phyloP scores from a whole-genome alignment of 805 yeast species.

The Isabelozyma gotoi region DNA sequence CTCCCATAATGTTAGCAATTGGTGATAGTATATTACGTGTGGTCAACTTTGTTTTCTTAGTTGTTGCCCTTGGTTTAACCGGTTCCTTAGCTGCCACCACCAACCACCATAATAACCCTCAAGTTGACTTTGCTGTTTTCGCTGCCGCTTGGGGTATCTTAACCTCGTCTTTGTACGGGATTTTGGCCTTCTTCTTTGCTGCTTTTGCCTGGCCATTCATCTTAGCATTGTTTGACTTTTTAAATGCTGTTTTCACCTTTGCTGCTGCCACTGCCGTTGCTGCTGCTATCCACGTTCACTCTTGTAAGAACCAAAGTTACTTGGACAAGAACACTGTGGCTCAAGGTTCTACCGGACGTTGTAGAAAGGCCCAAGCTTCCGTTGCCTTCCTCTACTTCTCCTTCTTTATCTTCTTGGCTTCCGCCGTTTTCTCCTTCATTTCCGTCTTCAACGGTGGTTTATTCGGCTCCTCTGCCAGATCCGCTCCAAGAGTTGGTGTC shows the following conservation, averaged over 20 bases:
- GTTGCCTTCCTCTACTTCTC: conserved; percentile 84
- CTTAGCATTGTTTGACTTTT: conserved; percentile 73
- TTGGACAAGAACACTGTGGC: conserved; percentile 63
- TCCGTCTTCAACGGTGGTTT: conserved; percentile 54
- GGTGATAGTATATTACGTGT: conserved; percentile 77
- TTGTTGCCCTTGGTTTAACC: conserved; percentile 80
- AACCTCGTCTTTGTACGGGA: conserved; percentile 77
- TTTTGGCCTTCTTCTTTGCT: conserved; percentile 71
- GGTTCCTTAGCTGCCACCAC: conserved; percentile 81
- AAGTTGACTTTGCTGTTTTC: conserved; percentile 87
- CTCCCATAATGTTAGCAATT: conserved; percentile 54
- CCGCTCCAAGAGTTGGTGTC: conserved; percentile 74
- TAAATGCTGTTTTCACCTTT: conserved; percentile 88
- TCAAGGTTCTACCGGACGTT: conserved; percentile 79
- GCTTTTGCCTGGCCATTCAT: conserved; percentile 87
- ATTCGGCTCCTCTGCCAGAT: conserved; percentile 35
- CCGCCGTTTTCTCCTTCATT: conserved; percentile 59
- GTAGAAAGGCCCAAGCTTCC: conserved; percentile 92
- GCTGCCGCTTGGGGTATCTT: conserved; percentile 84
- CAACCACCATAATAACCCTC: conserved; percentile 54
- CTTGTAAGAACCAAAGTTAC: conserved; percentile 72
- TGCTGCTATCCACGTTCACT: conserved; percentile 82
- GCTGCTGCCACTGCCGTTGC: conserved; percentile 95
- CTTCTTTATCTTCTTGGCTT: conserved; percentile 69
- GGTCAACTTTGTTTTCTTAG: conserved; percentile 71